These are phyloP conservation scores for Pezicula radicicola DNA, from an alignment of 2,329 filamentous ascomycete species.

Conservation along the genomic window DNA sequence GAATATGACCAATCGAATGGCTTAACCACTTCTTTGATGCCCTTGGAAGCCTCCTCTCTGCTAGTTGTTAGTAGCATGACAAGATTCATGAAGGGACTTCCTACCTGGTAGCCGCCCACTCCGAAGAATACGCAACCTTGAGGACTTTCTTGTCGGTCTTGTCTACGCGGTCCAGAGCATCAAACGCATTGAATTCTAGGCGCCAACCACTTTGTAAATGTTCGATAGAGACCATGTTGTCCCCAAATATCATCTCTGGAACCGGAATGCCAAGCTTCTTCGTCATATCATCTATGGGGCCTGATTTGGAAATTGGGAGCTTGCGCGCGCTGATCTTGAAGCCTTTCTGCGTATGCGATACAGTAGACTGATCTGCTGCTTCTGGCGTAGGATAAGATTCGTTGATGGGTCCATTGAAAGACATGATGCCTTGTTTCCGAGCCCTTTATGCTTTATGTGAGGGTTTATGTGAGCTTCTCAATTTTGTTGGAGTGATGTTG, in stretches of 20 bases:
- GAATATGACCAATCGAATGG: constrained; percentile 99
- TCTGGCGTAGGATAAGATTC: constrained; percentile 53
- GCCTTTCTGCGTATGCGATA: constrained; percentile 53
- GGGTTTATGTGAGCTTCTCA: background rate
- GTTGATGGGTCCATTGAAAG: constrained; percentile 32
- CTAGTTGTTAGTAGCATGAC: constrained; percentile 23
- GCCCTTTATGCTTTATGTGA: background rate
- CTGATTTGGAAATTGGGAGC: constrained; percentile 90
- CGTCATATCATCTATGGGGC: constrained; percentile 83
- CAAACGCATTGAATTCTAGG: constrained; percentile 78
- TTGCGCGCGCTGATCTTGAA: constrained; percentile 83
- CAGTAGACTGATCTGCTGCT: constrained; percentile 51
- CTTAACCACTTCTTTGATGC: constrained; percentile 90
- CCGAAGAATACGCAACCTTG: constrained; percentile 86
- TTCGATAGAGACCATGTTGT: constrained; percentile 77
- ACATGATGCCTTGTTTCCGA: constrained; percentile 14
- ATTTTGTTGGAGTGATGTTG: background rate
- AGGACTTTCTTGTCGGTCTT: constrained; percentile 92
- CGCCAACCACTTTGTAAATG: constrained; percentile 76
- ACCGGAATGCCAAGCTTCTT: constrained; percentile 77
- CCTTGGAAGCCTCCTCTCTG: constrained; percentile 76
- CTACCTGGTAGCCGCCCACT: constrained; percentile 62
- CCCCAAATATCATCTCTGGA: constrained; percentile 99
- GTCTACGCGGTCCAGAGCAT: constrained; percentile 86
- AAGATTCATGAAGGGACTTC: background rate